Evolutionary conservation across 495 filamentous ascomycete genomes (phyloP), one percentile per base, ranked within the genome.

Genomic region (Neurospora sp.): DNA sequence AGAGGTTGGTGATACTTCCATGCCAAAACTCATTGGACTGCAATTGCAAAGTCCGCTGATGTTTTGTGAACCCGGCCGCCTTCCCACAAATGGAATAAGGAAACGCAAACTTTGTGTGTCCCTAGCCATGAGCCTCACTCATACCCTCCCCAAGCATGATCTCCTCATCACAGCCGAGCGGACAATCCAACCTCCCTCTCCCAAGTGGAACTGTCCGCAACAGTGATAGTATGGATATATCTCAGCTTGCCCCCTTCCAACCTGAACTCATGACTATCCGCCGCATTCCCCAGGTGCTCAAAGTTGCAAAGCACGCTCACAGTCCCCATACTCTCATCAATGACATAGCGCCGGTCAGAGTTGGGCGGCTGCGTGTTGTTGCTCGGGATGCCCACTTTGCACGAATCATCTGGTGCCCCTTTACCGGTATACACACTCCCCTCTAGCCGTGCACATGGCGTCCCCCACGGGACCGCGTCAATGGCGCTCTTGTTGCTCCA

Each of bases 211-310:
- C 53, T 37, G 0, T 37, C 53, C 27, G 27, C 22, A 16, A 65
- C 78, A 1, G 83, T 84, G 75, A 85, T 84, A 1, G 83, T 83
- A 73, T 85, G 83, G 0, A 84, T 48, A 45, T 81, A 85, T 9
- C 83, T 74, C 37, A 85, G 48, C 78, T 83, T 84, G 0, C 82
- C 81, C 10, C 76, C 76, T 74, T 85, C 83, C 1, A 85, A 59
- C 12, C 83, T 77, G 70, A 84, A 85, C 75, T 83, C 80, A 41
- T 84, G 83, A 45, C 78, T 80, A 40, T 84, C 83, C 1, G 81
- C 79, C 9, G 82, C 83, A 40, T 77, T 79, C 73, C 76, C 77
- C 76, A 84, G 77, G 41, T 83, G 82, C 71, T 83, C 79, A 75
- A 81, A 85, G 53, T 82, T 78, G 65, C 81, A 84, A 16, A 85